Evolutionary conservation across 2,329 filamentous ascomycete species (phyloP), one percentile per base, ranked within the genome.

Genomic region (Parafenestella ontariensis): DNA sequence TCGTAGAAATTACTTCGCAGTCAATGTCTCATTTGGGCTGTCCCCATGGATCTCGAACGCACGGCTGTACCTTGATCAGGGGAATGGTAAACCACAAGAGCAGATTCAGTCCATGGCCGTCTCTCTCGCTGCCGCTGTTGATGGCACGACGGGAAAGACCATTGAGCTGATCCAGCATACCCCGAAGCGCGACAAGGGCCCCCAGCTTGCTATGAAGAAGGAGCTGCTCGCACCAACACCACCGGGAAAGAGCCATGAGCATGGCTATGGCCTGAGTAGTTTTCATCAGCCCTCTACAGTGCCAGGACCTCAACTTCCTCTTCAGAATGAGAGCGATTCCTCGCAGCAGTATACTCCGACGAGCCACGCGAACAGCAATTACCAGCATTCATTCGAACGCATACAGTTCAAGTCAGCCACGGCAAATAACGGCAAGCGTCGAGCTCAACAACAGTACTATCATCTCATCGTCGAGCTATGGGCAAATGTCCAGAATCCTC

Each of bases 371-470:
- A 70, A 59, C 24, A 74, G 65, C 48, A 72, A 65, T 11, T 77
- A 75, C 7, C 79, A 81, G n/a, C 84, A 88, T 52, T 84, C 82
- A 0, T 97, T 96, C 71, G 92, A 96, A 71, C 87, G 93, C 10
- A 95, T 96, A 46, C 92, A 96, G 67, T 97, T 96, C 83, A 96
- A 96, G 74, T 91, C 91, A 61, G 92, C 93, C 1, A 96, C 92
- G 0, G 91, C 92, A 21, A 97, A 96, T 78, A 97, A 97, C 64
- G 92, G 92, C 42, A 96, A 96, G 75, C 84, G 93, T 63, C 83
- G 93, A 52, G 92, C 92, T 1, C 91, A 92, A 17, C 92, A 97
- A 71, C 93, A 96, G 66, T 96, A 92, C 74, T 96, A 96, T 69
- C 91, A 95, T 66, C 82, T 97, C n/a, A 85, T 96, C 41, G 88